Conservation (phyloP, 306 rosid species). For the Rubus parviflorus region DNA sequence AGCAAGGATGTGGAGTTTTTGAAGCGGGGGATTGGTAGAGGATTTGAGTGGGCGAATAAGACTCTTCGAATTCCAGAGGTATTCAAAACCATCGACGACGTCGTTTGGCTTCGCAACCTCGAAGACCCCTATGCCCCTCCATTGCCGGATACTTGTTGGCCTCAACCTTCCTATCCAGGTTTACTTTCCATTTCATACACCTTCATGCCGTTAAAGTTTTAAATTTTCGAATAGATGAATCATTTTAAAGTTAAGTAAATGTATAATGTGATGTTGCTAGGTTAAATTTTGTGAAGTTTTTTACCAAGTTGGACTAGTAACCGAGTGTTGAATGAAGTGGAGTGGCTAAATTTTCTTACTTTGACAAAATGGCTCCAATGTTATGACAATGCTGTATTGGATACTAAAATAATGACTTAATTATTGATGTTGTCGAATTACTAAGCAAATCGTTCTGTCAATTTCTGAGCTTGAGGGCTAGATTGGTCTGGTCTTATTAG, state of each 20-base stretch:
- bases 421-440: neutral
- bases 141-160: constrained; percentile 54
- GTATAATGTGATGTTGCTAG: too few relatives aligned
- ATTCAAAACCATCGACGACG: constrained; percentile 55
- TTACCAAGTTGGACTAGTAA: neutral
- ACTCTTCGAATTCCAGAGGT: constrained; percentile 63
- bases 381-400: neutral
- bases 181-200: neutral
- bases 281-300: neutral
- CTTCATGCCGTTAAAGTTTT: neutral
- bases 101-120: constrained; percentile 75
- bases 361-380: neutral
- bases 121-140: constrained; percentile 67
- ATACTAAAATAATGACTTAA: neutral
- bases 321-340: neutral
- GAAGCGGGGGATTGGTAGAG: constrained; percentile 51
- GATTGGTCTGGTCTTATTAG: neutral
- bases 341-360: neutral
- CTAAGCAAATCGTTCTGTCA: neutral
- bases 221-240: neutral
- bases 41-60: constrained; percentile 65
- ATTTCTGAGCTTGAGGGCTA: neutral
- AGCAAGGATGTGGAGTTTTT: constrained; percentile 72
- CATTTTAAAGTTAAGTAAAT: neutral
- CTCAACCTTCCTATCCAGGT: constrained; percentile 91